Conservation (phyloP, 2,329 filamentous ascomycete species). For the Bertia moriformis region DNA sequence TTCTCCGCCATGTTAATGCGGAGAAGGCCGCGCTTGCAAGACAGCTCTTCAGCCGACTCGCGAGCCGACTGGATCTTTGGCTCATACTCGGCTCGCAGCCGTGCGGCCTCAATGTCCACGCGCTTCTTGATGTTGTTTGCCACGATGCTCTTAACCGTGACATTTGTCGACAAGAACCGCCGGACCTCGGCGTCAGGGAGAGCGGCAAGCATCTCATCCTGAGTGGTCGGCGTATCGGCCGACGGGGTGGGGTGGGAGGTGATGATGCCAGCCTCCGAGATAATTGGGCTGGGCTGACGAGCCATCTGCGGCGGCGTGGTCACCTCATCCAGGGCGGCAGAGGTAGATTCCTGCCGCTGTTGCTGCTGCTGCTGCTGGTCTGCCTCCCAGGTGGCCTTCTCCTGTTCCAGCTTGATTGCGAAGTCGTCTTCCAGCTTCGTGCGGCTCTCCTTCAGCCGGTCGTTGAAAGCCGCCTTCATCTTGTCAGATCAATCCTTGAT, state of each 20-base stretch:
- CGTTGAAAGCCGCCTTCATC: conserved; percentile 55
- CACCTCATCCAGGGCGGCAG: not conserved
- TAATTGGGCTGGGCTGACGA: too few species aligned
- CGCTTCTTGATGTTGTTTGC: not conserved
- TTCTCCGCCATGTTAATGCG: conserved; percentile 71
- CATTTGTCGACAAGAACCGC: not conserved
- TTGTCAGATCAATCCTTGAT: conserved; percentile 47
- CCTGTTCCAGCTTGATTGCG: conserved; percentile 33
- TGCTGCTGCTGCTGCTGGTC: too few species aligned
- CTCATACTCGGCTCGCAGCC: not conserved
- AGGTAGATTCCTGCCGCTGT: too few species aligned
- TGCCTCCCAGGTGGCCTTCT: not conserved
- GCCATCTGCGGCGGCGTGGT: not conserved
- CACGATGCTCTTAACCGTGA: not conserved
- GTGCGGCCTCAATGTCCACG: not conserved
- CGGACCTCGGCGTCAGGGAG: not conserved
- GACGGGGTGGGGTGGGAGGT: too few species aligned
- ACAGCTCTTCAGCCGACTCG: conserved; percentile 22
- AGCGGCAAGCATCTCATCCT: too few species aligned
- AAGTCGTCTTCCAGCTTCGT: conserved; percentile 30
- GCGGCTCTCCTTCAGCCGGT: conserved; percentile 55
- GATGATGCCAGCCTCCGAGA: too few species aligned
- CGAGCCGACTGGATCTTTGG: not conserved
- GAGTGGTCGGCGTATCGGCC: too few species aligned
- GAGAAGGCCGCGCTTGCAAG: conserved; percentile 58